Conservation (phyloP, 495 filamentous ascomycete genomes). For the Cladorrhinum samala region DNA sequence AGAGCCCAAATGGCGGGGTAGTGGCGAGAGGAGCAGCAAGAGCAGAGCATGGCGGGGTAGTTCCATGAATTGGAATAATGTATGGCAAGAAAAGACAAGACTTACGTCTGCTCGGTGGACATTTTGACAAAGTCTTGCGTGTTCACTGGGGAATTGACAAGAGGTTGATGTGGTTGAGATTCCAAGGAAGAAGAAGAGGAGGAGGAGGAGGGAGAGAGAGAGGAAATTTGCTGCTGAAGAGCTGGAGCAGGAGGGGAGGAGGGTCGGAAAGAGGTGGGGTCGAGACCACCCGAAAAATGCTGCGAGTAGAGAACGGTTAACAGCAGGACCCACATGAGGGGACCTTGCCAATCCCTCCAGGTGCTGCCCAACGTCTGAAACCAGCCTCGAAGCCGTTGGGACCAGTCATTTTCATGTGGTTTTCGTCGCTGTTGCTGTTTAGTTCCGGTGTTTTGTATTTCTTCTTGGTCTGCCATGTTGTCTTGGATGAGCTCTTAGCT, state of each 20-base stretch:
- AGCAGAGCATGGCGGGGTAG: constrained; percentile 24
- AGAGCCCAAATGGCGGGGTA: constrained; percentile 7
- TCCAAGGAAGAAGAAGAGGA: constrained; percentile 25
- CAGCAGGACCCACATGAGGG: constrained; percentile 13
- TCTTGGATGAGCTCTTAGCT: too few relatives aligned
- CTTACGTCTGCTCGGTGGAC: constrained; percentile 90
- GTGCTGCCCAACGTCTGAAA: constrained; percentile 5
- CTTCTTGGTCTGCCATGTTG: not conserved
- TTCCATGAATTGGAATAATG: constrained; percentile 8
- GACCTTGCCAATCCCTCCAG: constrained; percentile 3
- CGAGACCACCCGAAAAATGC: constrained; percentile 12
- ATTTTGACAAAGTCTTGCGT: constrained; percentile 53
- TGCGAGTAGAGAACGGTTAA: constrained; percentile 18
- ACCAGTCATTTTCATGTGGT: not conserved
- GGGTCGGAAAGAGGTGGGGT: constrained; percentile 14
- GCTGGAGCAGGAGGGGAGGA: constrained; percentile 5
- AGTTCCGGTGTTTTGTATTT: not conserved
- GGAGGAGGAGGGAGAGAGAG: constrained; percentile 23
- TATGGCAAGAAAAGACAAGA: constrained; percentile 17
- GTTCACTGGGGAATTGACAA: constrained; percentile 21
- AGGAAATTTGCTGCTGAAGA: constrained; percentile 15
- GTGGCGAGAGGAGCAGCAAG: not conserved
- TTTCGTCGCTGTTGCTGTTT: constrained; percentile 1
- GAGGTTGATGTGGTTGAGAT: constrained; percentile 35
- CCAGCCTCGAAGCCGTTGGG: not conserved